phyloP scores from a whole-genome alignment of 2,329 filamentous ascomycete genomes.

The Botrytis sinoallii region DNA sequence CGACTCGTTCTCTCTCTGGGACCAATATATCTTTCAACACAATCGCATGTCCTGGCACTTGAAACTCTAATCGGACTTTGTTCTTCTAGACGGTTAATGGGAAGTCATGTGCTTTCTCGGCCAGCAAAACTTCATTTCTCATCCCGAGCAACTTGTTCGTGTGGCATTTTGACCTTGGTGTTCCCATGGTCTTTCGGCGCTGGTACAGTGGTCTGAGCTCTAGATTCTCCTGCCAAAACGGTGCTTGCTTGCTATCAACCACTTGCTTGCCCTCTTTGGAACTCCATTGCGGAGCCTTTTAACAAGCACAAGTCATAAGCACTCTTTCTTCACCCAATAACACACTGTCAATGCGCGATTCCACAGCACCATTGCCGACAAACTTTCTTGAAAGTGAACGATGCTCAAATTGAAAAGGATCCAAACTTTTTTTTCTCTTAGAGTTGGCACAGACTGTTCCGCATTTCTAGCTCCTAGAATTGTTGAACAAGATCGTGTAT shows the following conservation, averaged over 20 bases:
- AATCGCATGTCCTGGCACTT: not conserved
- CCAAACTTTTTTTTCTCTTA: constrained; percentile 1
- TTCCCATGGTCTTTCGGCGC: not conserved
- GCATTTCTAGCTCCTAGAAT: not conserved
- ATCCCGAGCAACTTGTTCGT: not conserved
- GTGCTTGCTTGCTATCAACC: not conserved
- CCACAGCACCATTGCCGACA: constrained; percentile 6
- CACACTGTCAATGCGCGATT: constrained; percentile 18
- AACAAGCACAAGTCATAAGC: constrained; percentile 22
- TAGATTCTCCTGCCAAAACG: not conserved
- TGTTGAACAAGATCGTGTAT: not conserved
- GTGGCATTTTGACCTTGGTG: not conserved
- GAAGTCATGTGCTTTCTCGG: no score
- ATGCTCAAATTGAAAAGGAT: not conserved
- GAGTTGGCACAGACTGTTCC: no score
- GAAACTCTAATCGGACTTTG: not conserved
- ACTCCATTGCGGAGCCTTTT: not conserved
- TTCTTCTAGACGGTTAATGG: no score
- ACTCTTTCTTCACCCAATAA: constrained; percentile 28
- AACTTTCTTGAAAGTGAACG: constrained; percentile 12
- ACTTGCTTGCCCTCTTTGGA: not conserved
- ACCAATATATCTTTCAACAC: not conserved
- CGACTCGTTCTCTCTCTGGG: not conserved
- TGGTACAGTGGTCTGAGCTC: not conserved
- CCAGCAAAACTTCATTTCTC: not conserved